These are phyloP conservation scores for Pholiota microspora DNA, from an alignment of 768 basidiomycete species.

Conservation along the genomic window DNA sequence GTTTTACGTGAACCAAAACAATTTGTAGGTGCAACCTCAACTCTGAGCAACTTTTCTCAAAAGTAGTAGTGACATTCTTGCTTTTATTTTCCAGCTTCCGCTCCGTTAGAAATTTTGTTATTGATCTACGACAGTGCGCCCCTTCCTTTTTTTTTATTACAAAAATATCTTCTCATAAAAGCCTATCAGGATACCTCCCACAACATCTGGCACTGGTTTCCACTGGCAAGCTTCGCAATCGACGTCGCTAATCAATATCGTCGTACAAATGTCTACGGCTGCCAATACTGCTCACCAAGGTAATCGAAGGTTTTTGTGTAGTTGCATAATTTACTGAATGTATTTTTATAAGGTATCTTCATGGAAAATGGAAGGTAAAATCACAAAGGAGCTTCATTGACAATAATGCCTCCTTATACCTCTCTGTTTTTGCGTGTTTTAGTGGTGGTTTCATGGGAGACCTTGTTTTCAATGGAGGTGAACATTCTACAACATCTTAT, in stretches of 20 bases:
- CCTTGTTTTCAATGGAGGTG: conserved; percentile 53
- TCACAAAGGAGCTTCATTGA: too few species aligned
- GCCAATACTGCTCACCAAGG: conserved; percentile 68
- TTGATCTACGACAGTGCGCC: conserved; percentile 54
- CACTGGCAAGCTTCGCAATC: conserved; percentile 86
- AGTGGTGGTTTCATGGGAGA: conserved; percentile 57
- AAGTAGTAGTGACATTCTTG: too few species aligned
- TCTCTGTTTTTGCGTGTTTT: neutral
- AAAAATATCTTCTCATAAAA: neutral
- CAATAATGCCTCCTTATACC: neutral
- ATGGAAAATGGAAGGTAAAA: conserved; percentile 80
- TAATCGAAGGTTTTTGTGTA: conserved; percentile 14
- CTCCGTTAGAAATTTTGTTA: conserved; percentile 71
- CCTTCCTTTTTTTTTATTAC: neutral
- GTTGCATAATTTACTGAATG: neutral
- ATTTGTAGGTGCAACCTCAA: conserved; percentile 47
- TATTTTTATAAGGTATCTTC: conserved; percentile 48
- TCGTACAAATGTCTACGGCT: conserved; percentile 69
- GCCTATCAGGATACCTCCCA: conserved; percentile 42
- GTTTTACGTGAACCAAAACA: conserved; percentile 63
- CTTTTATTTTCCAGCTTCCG: conserved; percentile 58
- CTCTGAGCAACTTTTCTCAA: neutral
- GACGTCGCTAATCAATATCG: conserved; percentile 72
- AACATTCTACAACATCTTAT: neutral
- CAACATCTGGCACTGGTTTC: conserved; percentile 59